Evolutionary conservation across 176 grass and related monocot genomes (phyloP).

Genomic region (Oryza brachyantha): DNA sequence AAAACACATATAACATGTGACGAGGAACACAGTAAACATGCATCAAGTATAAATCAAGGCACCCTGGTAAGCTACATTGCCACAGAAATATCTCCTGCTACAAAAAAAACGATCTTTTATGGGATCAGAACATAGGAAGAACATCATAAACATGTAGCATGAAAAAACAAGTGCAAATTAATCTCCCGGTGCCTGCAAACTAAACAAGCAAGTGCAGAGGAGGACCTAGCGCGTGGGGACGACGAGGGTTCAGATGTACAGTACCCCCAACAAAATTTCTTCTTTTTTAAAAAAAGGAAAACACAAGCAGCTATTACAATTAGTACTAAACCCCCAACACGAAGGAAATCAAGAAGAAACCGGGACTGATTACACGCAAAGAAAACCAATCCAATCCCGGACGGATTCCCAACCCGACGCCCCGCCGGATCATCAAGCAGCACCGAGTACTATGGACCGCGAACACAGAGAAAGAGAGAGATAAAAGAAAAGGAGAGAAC

Average conservation of each 20-base stretch:
- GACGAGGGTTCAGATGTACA: not conserved
- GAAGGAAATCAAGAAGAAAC: not conserved
- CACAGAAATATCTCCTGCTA: not conserved
- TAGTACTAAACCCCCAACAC: not conserved
- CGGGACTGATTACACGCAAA: not conserved
- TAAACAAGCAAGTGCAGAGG: not conserved
- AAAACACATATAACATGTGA: slow-evolving; percentile 32
- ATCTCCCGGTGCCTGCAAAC: not conserved
- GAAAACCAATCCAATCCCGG: not conserved
- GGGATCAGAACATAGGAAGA: slow-evolving; percentile 17
- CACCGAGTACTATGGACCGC: no score
- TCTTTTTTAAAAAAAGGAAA: not conserved
- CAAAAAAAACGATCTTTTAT: not conserved
- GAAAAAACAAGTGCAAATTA: not conserved
- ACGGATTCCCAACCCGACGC: not conserved
- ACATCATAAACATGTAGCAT: not conserved
- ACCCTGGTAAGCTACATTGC: slow-evolving; percentile 23
- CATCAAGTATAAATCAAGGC: slow-evolving; percentile 9
- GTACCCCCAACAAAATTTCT: not conserved
- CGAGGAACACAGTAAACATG: slow-evolving; percentile 21
- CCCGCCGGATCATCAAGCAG: not conserved
- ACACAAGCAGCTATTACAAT: not conserved
- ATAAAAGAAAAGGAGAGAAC: not conserved
- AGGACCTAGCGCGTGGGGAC: not conserved
- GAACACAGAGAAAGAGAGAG: not conserved